Base-by-base conservation (phyloP, 306 rosid genomes). In the Pueraria montana region DNA sequence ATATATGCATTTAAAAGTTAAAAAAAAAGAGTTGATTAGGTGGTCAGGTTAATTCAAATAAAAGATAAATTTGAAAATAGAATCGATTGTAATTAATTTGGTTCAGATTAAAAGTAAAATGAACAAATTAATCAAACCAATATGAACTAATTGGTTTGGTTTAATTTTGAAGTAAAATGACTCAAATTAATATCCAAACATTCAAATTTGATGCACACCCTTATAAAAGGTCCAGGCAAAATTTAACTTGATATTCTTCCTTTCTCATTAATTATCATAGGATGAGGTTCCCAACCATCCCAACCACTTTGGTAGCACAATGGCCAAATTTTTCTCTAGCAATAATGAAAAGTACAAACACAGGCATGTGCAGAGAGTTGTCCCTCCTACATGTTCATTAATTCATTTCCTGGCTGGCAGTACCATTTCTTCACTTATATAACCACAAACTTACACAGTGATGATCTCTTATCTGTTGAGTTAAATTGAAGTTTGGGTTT, bases 291-390 rank as follows among this genome's bases (percentile, higher is more conserved):
- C 48, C 81, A 79, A 74, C 87, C 55, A 83, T 72, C 65, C 30
- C 84, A 84, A 74, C 84, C 13, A 84, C 82, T 80, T 79, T 34
- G 11, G 83, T 0, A 3, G 71, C 80, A 63, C 18, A 9, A 42
- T 32, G 45, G 11, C 64, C 66, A 66, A 65, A 53, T 2, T 42
- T 42, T 73, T 52, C 74, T 30, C 27, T 12, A 38, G 30, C 59
- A 53, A 53, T 73, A 76, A 80, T 62, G 83, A 45, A 76, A 76
- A 62, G 24, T 79, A 16, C 69, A 55, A 46, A 30, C 45, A 78
- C 26, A 21, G 13, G 11, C 71, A 73, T 16, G 34, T 16, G 27
- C 56, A 38, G 0, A 38, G 43, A 38, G 11, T 38, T 38, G 61
- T 18, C 69, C 64, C 23, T 42, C 30, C 59, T 20, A 16, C 65